phyloP scores from a whole-genome alignment of 148 eudicot genomes.

The Diospyros kaki region DNA sequence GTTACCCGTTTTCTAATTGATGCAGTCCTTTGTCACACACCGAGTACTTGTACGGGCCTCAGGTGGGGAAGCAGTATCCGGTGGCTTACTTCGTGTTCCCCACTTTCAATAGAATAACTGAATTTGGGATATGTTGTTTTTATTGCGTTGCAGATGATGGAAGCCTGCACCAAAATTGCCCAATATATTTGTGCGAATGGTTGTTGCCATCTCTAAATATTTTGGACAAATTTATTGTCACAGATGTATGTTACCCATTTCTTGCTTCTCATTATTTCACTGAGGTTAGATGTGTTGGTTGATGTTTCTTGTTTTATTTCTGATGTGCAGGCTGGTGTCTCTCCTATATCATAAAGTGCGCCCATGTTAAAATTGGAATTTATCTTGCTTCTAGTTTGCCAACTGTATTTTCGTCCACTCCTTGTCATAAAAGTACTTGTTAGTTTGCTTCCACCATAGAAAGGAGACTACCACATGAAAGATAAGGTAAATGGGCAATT shows the following conservation, averaged over 20 bases:
- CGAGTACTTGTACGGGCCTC: constrained; percentile 60
- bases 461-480: no score
- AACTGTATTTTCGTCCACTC: neutral
- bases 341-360: constrained; percentile 16
- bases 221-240: constrained; percentile 55
- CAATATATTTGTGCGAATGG: constrained; percentile 57
- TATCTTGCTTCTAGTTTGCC: neutral
- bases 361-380: neutral
- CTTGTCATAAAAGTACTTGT: no score
- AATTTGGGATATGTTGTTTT: neutral
- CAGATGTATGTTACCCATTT: constrained; percentile 36
- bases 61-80: constrained; percentile 31
- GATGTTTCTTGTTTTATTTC: constrained; percentile 11
- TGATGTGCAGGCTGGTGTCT: constrained; percentile 39
- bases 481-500: no score
- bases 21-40: constrained; percentile 81
- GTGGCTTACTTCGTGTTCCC: constrained; percentile 7
- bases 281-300: neutral
- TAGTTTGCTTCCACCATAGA: no score
- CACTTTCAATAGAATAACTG: neutral
- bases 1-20: constrained; percentile 14
- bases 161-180: constrained; percentile 26
- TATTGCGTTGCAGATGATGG: constrained; percentile 35
- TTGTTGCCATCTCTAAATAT: constrained; percentile 60
- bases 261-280: neutral